Evolutionary conservation across 2,329 filamentous ascomycete species (phyloP).

Genomic region (Beauveria scarabaeidicola): DNA sequence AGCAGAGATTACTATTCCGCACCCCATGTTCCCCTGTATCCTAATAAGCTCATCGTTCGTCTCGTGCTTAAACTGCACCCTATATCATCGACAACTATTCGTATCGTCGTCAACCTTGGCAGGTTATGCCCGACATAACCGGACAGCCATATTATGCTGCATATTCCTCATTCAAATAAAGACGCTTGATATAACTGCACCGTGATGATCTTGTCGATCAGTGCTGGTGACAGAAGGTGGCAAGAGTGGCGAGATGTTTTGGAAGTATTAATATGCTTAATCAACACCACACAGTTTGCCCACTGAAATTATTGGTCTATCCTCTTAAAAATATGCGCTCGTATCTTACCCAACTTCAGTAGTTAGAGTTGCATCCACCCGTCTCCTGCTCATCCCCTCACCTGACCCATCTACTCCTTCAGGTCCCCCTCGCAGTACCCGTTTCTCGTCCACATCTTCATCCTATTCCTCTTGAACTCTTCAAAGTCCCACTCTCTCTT

Average conservation of each 20-base stretch:
- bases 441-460: constrained; percentile 42
- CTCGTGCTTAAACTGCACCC: background rate
- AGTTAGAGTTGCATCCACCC: background rate
- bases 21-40: background rate
- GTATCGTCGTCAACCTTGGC: background rate
- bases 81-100: background rate
- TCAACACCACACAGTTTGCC: too few species aligned
- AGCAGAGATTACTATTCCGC: background rate
- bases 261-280: too few species aligned
- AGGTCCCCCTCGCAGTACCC: constrained; percentile 29
- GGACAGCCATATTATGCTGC: too few species aligned
- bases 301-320: too few species aligned
- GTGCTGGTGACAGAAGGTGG: too few species aligned
- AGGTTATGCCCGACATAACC: background rate
- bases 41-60: background rate
- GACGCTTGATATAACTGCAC: too few species aligned
- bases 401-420: background rate
- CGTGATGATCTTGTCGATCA: too few species aligned
- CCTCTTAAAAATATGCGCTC: too few species aligned
- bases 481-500: constrained; percentile 79
- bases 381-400: background rate
- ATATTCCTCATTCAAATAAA: too few species aligned
- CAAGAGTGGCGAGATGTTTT: too few species aligned
- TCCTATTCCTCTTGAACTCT: constrained; percentile 70
- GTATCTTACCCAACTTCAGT: too few species aligned